Conservation (phyloP, 352 stramenopile genomes). For the Phytophthora litchii region DNA sequence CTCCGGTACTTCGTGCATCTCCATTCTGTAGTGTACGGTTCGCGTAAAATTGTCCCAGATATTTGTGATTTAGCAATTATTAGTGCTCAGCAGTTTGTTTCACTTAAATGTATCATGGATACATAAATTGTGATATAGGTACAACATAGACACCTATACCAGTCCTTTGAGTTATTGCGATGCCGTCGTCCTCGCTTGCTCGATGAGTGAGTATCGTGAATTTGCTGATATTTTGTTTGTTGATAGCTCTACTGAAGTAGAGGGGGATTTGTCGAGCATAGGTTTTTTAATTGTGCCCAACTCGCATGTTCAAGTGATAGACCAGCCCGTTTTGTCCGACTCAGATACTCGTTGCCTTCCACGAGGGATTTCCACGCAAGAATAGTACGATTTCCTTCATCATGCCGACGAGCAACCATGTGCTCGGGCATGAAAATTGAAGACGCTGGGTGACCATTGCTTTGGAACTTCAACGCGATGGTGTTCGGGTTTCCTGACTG, state of each 20-base stretch:
- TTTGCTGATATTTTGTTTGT: neutral
- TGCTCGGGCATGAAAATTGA: neutral
- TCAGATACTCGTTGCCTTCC: conserved; percentile 16
- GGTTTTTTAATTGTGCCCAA: conserved; percentile 19
- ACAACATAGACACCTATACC: conserved; percentile 2
- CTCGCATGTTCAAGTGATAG: conserved; percentile 9
- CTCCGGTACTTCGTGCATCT: neutral
- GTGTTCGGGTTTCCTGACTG: conserved; percentile 2
- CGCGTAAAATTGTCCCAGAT: neutral
- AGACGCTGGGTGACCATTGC: neutral
- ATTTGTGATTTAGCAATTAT: neutral
- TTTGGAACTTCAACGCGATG: conserved; percentile 14
- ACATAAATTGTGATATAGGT: neutral
- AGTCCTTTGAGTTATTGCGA: conserved; percentile 14
- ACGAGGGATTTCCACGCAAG: conserved; percentile 52
- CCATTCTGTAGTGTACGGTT: conserved; percentile 4
- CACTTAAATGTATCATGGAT: neutral
- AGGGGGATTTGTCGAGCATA: conserved; percentile 13
- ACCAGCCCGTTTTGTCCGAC: conserved; percentile 25
- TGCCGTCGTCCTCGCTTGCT: conserved; percentile 15
- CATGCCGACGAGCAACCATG: conserved; percentile 44
- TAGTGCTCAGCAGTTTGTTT: too few relatives aligned
- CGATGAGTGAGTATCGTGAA: conserved; percentile 14
- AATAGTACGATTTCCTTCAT: conserved; percentile 49
- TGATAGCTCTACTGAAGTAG: conserved; percentile 4